A percentile compares a stretch with the other conserved stretches of the same genome.
Evolutionary conservation across 148 eudicot genomes (phyloP).

Genomic region (Drosera capensis): DNA sequence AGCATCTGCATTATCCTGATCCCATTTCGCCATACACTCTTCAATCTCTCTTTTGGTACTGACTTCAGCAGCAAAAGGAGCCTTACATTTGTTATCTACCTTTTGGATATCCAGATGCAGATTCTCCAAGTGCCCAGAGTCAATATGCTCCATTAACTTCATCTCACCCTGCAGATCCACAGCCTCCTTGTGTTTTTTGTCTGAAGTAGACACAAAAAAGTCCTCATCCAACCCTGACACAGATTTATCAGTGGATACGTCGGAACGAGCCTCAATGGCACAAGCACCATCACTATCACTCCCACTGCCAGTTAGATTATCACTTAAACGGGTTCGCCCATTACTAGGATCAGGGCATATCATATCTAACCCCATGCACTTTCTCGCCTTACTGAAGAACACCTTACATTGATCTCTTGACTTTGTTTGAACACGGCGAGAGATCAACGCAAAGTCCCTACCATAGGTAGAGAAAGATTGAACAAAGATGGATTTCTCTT

Average conservation of each 20-base stretch:
- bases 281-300: slow-evolving; percentile 58
- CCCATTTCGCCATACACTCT: neutral
- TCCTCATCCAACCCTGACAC: slow-evolving; percentile 38
- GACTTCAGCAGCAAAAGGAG: slow-evolving; percentile 12
- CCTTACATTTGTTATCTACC: slow-evolving; percentile 11
- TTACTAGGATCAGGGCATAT: slow-evolving; percentile 17
- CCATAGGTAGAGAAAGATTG: slow-evolving; percentile 60
- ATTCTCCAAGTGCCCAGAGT: slow-evolving; percentile 9
- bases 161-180: slow-evolving; percentile 15
- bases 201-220: slow-evolving; percentile 15
- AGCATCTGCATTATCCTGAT: neutral
- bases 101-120: slow-evolving; percentile 9
- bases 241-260: slow-evolving; percentile 37
- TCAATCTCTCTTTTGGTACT: slow-evolving; percentile 5
- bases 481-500: slow-evolving; percentile 59
- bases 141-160: slow-evolving; percentile 12
- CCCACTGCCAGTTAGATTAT: slow-evolving; percentile 38
- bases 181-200: slow-evolving; percentile 15
- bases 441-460: slow-evolving; percentile 61
- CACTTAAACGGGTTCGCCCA: slow-evolving; percentile 14
- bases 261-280: slow-evolving; percentile 34
- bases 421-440: slow-evolving; percentile 48
- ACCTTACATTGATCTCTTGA: slow-evolving; percentile 61
- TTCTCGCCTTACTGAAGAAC: slow-evolving; percentile 73
- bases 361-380: slow-evolving; percentile 56